Evolutionary conservation across 257 asterid species (phyloP).

Genomic region (Schizonepeta tenuifolia): DNA sequence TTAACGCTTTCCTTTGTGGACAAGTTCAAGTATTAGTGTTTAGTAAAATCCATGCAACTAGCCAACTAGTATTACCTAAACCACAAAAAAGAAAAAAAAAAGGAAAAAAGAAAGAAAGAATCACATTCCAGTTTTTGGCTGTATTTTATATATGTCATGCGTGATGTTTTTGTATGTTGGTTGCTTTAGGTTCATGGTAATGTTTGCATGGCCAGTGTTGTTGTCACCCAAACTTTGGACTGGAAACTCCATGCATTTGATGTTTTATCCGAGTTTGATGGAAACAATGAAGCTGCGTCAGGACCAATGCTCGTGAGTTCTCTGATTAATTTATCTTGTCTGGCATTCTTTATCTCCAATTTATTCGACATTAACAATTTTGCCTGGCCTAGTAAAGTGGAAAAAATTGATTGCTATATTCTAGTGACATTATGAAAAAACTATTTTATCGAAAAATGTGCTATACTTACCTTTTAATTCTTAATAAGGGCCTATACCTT

Average conservation of each 20-base stretch:
- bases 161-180: slow-evolving; percentile 32
- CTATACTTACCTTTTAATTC: slow-evolving; percentile 1
- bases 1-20: slow-evolving; percentile 26
- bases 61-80: slow-evolving; percentile 24
- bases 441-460: slow-evolving; percentile 4
- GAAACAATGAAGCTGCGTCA: slow-evolving; percentile 75
- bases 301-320: slow-evolving; percentile 92
- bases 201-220: slow-evolving; percentile 97
- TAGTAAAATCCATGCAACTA: slow-evolving; percentile 18
- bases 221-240: slow-evolving; percentile 95
- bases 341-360: slow-evolving; percentile 14
- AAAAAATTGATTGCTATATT: slow-evolving; percentile 13
- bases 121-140: slow-evolving; percentile 27
- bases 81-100: too few relatives aligned
- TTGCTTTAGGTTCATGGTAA: slow-evolving; percentile 93
- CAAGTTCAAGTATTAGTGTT: slow-evolving; percentile 25
- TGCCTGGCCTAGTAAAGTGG: slow-evolving; percentile 20
- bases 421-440: slow-evolving; percentile 7
- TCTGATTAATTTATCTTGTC: slow-evolving; percentile 31
- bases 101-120: too few relatives aligned
- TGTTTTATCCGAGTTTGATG: slow-evolving; percentile 95
- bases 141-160: slow-evolving; percentile 1
- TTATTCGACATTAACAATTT: slow-evolving; percentile 16
- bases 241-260: slow-evolving; percentile 98
- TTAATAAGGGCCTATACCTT: slow-evolving; percentile 8